Percentiles rank a stretch among this genome's conserved stretches.
Conservation (phyloP, 306 rosid species). For the Urtica urens region DNA sequence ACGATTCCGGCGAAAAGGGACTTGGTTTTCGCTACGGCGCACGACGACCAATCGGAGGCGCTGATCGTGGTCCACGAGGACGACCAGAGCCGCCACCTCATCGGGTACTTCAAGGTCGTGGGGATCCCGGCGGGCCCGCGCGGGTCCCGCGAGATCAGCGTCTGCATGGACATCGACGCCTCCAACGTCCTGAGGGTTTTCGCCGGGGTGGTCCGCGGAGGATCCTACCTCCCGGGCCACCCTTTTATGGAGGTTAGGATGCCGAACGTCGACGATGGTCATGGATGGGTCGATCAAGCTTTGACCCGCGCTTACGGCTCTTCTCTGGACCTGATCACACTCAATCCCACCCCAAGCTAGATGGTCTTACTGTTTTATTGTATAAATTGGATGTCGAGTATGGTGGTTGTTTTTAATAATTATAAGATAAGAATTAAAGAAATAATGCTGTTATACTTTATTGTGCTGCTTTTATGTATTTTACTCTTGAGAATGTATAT, state of each 20-base stretch:
- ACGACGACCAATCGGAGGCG: constrained; percentile 66
- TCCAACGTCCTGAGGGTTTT: constrained; percentile 53
- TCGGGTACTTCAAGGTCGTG: constrained; percentile 67
- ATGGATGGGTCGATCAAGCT: constrained; percentile 82
- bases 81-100: constrained; percentile 41
- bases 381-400: too few relatives aligned
- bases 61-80: constrained; percentile 73
- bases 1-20: constrained; percentile 71
- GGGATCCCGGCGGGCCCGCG: constrained; percentile 61
- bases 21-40: constrained; percentile 49
- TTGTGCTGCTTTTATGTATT: too few relatives aligned
- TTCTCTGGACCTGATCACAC: constrained; percentile 47
- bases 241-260: constrained; percentile 81
- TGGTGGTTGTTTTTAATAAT: too few relatives aligned
- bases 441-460: too few relatives aligned
- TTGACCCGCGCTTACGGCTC: constrained; percentile 46
- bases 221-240: constrained; percentile 25
- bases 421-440: too few relatives aligned
- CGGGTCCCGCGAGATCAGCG: constrained; percentile 62
- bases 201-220: constrained; percentile 54
- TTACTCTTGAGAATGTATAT: too few relatives aligned
- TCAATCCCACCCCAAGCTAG: too few relatives aligned
- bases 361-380: too few relatives aligned
- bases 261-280: constrained; percentile 80
- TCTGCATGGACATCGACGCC: constrained; percentile 76